phyloP scores from a whole-genome alignment of 495 filamentous ascomycete genomes.

The Hypoxylon fragiforme region DNA sequence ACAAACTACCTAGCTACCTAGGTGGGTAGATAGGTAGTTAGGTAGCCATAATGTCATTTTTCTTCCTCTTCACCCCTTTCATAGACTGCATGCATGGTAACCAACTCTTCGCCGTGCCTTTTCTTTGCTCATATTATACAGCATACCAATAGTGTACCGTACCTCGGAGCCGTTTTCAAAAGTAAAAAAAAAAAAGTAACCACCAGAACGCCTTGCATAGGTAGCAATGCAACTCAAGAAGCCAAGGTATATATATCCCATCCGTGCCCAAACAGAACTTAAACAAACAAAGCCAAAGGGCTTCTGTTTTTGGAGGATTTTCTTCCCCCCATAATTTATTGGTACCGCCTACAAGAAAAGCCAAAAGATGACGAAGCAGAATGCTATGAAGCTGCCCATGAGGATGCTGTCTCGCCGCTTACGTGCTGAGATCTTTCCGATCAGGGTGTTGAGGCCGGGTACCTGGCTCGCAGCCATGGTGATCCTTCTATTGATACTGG shows the following conservation, averaged over 20 bases:
- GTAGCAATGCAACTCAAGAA: slow-evolving; percentile 20
- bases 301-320: no score
- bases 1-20: no score
- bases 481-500: slow-evolving; percentile 85
- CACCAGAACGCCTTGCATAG: slow-evolving; percentile 31
- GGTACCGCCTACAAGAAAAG: slow-evolving; percentile 66
- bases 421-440: slow-evolving; percentile 91
- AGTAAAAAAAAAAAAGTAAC: no score
- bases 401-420: slow-evolving; percentile 95
- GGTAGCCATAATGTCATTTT: slow-evolving; percentile 13
- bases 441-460: slow-evolving; percentile 90
- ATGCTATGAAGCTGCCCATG: slow-evolving; percentile 82
- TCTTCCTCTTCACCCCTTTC: no score
- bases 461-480: slow-evolving; percentile 85
- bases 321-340: not conserved
- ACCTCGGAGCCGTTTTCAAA: no score
- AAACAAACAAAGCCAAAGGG: not conserved
- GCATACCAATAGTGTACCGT: slow-evolving; percentile 3
- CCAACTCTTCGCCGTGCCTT: slow-evolving; percentile 9
- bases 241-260: slow-evolving; percentile 22
- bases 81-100: slow-evolving; percentile 2
- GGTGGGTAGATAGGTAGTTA: no score
- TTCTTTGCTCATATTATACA: slow-evolving; percentile 26
- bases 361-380: slow-evolving; percentile 86
- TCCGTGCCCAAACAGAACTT: not conserved